Conservation (phyloP, 495 filamentous ascomycete genomes). For the Echria macrotheca region DNA sequence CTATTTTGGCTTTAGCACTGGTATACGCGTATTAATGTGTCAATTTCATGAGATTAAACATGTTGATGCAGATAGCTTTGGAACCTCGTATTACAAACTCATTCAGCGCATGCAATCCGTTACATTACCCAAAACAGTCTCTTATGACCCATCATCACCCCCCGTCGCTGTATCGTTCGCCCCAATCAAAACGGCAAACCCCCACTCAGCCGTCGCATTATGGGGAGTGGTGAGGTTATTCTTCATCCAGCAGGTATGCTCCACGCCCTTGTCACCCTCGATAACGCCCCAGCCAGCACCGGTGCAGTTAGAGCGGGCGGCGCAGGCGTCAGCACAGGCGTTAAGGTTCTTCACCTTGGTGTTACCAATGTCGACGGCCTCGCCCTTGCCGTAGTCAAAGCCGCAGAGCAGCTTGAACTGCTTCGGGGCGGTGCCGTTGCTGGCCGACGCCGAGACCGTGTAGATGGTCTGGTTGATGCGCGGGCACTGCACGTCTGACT, state of each 20-base stretch:
- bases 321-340: slow-evolving; percentile 31
- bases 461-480: slow-evolving; percentile 31
- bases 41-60: no score
- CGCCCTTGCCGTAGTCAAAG: slow-evolving; percentile 27
- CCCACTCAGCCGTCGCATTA: slow-evolving; percentile 40
- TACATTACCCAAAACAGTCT: no score
- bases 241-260: slow-evolving; percentile 47
- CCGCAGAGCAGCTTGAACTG: slow-evolving; percentile 31
- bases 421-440: slow-evolving; percentile 18
- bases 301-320: slow-evolving; percentile 22
- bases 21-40: no score
- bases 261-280: slow-evolving; percentile 23
- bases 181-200: slow-evolving; percentile 31
- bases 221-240: slow-evolving; percentile 43
- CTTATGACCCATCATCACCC: background rate
- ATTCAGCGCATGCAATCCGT: no score
- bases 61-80: no score
- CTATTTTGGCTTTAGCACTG: no score
- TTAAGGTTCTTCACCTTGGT: slow-evolving; percentile 22
- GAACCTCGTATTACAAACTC: no score
- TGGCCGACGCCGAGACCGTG: slow-evolving; percentile 10
- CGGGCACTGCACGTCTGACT: slow-evolving; percentile 19
- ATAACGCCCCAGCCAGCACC: slow-evolving; percentile 34
- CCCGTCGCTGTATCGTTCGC: background rate
- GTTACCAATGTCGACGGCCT: slow-evolving; percentile 29